Conservation (phyloP, 2,329 filamentous ascomycete species). For the Calonectria naviculata region DNA sequence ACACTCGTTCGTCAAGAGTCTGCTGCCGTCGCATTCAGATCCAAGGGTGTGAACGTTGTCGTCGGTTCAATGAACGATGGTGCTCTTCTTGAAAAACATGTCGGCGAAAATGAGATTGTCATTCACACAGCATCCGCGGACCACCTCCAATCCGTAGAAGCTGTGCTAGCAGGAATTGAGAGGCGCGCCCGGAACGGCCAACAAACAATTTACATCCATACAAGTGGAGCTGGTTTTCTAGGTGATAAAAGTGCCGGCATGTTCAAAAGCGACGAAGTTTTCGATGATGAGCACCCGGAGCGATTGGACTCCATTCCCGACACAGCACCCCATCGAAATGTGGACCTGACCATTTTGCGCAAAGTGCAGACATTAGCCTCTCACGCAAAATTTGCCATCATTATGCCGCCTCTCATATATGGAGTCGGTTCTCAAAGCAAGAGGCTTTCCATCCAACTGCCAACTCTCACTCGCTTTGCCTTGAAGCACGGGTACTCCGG, state of each 20-base stretch:
- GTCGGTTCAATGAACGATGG: not conserved
- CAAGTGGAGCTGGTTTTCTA: not conserved
- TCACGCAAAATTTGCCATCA: not conserved
- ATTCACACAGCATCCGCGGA: not conserved
- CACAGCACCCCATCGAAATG: not conserved
- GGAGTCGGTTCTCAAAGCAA: not conserved
- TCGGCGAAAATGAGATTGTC: not conserved
- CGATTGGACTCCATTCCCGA: not conserved
- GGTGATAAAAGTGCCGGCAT: not conserved
- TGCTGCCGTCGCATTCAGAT: not conserved
- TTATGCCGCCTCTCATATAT: not conserved
- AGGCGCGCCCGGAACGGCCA: not conserved
- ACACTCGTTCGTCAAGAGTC: conserved; percentile 1
- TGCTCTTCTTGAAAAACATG: not conserved
- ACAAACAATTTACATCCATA: not conserved
- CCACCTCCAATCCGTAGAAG: not conserved
- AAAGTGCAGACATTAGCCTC: not conserved
- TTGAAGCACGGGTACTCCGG: not conserved
- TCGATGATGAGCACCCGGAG: not conserved
- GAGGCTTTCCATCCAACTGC: not conserved
- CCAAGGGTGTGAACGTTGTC: not conserved
- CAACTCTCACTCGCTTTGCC: not conserved
- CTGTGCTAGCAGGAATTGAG: not conserved
- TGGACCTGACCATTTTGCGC: not conserved
- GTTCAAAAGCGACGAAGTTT: not conserved